phyloP scores from a whole-genome alignment of 1,284 basidiomycete species.

The Pterula multifida region DNA sequence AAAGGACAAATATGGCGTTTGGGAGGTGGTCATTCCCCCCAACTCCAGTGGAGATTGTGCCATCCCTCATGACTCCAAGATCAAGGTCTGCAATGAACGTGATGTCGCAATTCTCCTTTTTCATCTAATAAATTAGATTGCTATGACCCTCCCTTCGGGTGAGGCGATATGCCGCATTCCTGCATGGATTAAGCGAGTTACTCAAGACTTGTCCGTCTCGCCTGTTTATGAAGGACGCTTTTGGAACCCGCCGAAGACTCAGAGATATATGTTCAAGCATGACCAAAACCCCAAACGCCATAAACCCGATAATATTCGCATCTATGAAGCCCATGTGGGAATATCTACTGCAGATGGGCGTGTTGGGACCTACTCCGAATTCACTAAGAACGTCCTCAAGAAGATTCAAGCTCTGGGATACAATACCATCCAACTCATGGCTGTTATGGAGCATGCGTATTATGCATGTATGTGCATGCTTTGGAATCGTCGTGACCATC shows the following conservation, averaged over 20 bases:
- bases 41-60: slow-evolving; percentile 57
- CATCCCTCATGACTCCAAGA: slow-evolving; percentile 89
- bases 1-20: slow-evolving; percentile 85
- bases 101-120: background rate
- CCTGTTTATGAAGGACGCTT: slow-evolving; percentile 95
- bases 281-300: slow-evolving; percentile 43
- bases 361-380: slow-evolving; percentile 94
- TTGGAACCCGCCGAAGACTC: slow-evolving; percentile 80
- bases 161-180: slow-evolving; percentile 85
- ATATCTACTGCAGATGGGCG: slow-evolving; percentile 84
- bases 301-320: slow-evolving; percentile 65
- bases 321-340: slow-evolving; percentile 97
- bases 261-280: slow-evolving; percentile 80
- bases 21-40: slow-evolving; percentile 79
- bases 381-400: slow-evolving; percentile 75
- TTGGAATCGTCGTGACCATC: slow-evolving; percentile 4
- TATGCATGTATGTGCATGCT: slow-evolving; percentile 71
- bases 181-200: slow-evolving; percentile 90
- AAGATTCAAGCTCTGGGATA: slow-evolving; percentile 89
- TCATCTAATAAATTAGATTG: slow-evolving; percentile 41
- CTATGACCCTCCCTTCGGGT: slow-evolving; percentile 70
- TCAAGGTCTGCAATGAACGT: slow-evolving; percentile 50
- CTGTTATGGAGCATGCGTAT: slow-evolving; percentile 96
- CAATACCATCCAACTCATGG: slow-evolving; percentile 96
- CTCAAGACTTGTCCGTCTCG: slow-evolving; percentile 84